phyloP scores from a whole-genome alignment of 2,329 filamentous ascomycete species.

The Lasiodiplodia hormozganensis region DNA sequence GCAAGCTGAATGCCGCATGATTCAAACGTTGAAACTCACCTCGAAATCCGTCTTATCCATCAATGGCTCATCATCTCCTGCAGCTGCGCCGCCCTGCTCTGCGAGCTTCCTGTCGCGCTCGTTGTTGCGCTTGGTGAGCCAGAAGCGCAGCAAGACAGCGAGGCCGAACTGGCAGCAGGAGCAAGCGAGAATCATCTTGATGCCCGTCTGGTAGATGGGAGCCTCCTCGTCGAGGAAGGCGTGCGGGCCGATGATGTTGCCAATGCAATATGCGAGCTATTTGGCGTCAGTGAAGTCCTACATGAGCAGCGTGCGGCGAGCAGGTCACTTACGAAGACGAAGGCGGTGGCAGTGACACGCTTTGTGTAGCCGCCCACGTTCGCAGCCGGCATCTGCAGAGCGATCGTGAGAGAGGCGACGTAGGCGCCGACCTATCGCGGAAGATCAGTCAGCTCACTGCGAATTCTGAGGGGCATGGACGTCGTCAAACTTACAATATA shows the following conservation, averaged over 20 bases:
- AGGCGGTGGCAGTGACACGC: conserved; percentile 53
- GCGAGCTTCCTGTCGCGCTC: conserved; percentile 40
- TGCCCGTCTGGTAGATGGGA: conserved; percentile 60
- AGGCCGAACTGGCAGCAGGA: conserved; percentile 51
- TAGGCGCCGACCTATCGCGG: conserved; percentile 47
- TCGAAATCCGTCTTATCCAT: conserved; percentile 27
- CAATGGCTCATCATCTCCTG: conserved; percentile 10
- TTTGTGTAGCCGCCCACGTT: conserved; percentile 60
- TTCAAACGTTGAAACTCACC: not conserved
- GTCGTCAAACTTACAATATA: conserved; percentile 49
- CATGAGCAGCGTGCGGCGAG: not conserved
- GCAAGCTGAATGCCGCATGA: not conserved
- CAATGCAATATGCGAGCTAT: conserved; percentile 50
- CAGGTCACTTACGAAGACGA: conserved; percentile 47
- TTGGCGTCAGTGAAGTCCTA: not conserved
- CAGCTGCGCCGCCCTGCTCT: not conserved
- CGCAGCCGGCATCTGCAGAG: conserved; percentile 59
- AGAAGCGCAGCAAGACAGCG: conserved; percentile 43
- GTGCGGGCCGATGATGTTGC: conserved; percentile 58
- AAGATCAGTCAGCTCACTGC: not conserved
- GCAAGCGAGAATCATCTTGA: conserved; percentile 58
- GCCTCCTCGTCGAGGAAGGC: conserved; percentile 55
- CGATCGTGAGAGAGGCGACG: conserved; percentile 60
- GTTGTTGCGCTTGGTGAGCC: conserved; percentile 50
- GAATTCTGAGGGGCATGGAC: not conserved